Percentiles rank a stretch among this genome's conserved stretches.
Conservation (phyloP, 805 yeast genomes). For the Lipomyces kockii region DNA sequence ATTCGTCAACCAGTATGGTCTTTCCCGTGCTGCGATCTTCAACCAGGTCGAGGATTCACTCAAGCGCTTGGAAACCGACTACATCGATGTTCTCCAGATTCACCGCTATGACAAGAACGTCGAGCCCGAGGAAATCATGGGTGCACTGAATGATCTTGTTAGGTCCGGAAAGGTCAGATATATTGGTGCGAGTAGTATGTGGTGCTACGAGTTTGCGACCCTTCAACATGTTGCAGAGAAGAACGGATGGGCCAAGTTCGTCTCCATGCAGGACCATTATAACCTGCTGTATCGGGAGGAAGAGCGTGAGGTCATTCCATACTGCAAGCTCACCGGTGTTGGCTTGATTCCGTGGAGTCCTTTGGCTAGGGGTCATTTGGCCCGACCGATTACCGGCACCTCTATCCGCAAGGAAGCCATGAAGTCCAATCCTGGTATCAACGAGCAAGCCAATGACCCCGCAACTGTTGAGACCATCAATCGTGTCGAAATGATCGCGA, state of each 20-base stretch:
- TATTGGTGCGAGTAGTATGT: slow-evolving; percentile 69
- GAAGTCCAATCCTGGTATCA: slow-evolving; percentile 14
- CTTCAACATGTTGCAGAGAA: slow-evolving; percentile 62
- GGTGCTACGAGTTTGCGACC: slow-evolving; percentile 56
- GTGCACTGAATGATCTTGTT: slow-evolving; percentile 58
- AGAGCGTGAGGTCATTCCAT: slow-evolving; percentile 65
- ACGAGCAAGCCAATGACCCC: slow-evolving; percentile 29
- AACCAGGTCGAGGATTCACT: slow-evolving; percentile 53
- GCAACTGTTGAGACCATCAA: slow-evolving; percentile 46
- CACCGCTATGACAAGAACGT: slow-evolving; percentile 58
- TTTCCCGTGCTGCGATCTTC: slow-evolving; percentile 53
- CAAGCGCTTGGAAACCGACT: slow-evolving; percentile 54
- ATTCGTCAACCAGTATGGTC: slow-evolving; percentile 56
- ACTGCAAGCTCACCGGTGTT: slow-evolving; percentile 56
- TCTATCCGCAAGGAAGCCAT: slow-evolving; percentile 27
- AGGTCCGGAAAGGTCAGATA: slow-evolving; percentile 55
- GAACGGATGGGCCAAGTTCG: slow-evolving; percentile 60
- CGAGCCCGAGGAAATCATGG: slow-evolving; percentile 57
- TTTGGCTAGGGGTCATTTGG: slow-evolving; percentile 57
- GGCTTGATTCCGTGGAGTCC: slow-evolving; percentile 69
- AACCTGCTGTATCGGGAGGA: slow-evolving; percentile 66
- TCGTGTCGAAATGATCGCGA: slow-evolving; percentile 58
- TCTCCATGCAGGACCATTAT: slow-evolving; percentile 63
- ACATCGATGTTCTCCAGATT: slow-evolving; percentile 60
- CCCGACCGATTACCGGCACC: slow-evolving; percentile 51